A percentile compares a stretch with the other conserved stretches of the same genome.
Conservation (phyloP, 805 yeast species). For the Candida parachauliodes region DNA sequence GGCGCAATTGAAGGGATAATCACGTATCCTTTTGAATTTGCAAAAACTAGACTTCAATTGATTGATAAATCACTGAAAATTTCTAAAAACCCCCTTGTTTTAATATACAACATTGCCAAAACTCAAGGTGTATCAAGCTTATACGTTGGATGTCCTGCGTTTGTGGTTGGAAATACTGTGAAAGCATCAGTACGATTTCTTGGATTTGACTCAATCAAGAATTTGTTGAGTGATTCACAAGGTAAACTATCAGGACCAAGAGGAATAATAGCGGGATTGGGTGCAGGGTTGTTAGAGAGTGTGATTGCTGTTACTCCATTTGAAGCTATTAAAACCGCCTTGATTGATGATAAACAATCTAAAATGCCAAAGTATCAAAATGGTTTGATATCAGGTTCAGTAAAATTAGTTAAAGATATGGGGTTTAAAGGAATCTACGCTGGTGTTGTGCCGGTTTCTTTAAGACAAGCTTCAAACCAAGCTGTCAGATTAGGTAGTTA, state of each 20-base stretch:
- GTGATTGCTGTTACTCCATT: constrained; percentile 94
- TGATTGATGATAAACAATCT: constrained; percentile 87
- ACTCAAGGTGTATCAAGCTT: constrained; percentile 76
- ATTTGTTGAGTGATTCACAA: constrained; percentile 69
- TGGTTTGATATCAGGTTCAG: constrained; percentile 58
- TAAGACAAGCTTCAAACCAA: constrained; percentile 94
- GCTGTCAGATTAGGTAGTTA: constrained; percentile 94
- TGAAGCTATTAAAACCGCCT: constrained; percentile 92
- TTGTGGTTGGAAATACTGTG: constrained; percentile 92
- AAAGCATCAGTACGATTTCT: constrained; percentile 94
- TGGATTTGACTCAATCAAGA: constrained; percentile 87
- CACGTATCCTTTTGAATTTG: constrained; percentile 96
- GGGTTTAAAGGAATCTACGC: constrained; percentile 84
- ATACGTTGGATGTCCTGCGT: constrained; percentile 95
- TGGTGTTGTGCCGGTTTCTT: constrained; percentile 87
- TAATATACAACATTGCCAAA: constrained; percentile 70
- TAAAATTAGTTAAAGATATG: constrained; percentile 65
- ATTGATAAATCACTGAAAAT: constrained; percentile 60
- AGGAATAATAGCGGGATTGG: constrained; percentile 95
- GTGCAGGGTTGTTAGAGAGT: constrained; percentile 92
- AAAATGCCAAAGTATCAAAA: constrained; percentile 72
- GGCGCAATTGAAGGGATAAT: constrained; percentile 93
- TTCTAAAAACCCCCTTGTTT: constrained; percentile 79
- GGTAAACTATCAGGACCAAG: constrained; percentile 87
- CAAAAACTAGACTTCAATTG: constrained; percentile 88